phyloP scores from a whole-genome alignment of 345 rosid genomes.

The Eutrema yunnanense region DNA sequence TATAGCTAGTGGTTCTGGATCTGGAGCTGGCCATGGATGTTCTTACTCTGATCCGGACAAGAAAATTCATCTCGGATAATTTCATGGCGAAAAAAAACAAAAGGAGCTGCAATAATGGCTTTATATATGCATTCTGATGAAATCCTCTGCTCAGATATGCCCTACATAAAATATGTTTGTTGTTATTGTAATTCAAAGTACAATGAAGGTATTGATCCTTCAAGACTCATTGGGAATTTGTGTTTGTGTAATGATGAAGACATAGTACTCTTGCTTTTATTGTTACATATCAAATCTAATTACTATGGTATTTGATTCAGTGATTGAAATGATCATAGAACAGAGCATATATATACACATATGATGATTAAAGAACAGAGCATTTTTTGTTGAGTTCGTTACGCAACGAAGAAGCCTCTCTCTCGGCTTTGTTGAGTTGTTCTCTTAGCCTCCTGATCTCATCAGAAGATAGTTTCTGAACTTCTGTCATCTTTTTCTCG shows the following conservation, averaged over 20 bases:
- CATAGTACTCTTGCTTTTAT: not conserved
- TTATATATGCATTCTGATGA: not conserved
- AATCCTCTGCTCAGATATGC: not conserved
- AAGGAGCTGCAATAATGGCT: not conserved
- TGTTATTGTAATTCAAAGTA: constrained; percentile 1
- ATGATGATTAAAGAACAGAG: not conserved
- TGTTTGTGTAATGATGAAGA: constrained; percentile 13
- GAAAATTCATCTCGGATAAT: constrained; percentile 80
- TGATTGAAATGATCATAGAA: not conserved
- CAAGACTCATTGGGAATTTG: constrained; percentile 17
- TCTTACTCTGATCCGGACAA: constrained; percentile 61
- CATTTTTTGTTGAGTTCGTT: constrained; percentile 1
- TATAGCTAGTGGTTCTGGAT: constrained; percentile 40
- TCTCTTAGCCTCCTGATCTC: constrained; percentile 27
- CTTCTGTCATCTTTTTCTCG: constrained; percentile 11
- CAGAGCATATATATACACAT: not conserved
- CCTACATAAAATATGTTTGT: not conserved
- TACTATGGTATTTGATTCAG: not conserved
- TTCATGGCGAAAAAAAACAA: not conserved
- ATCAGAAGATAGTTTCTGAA: constrained; percentile 22
- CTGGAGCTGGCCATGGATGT: constrained; percentile 33
- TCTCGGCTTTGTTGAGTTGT: constrained; percentile 28
- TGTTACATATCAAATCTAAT: not conserved
- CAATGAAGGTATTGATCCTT: constrained; percentile 25
- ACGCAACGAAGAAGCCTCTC: constrained; percentile 10